phyloP scores from a whole-genome alignment of 2,329 filamentous ascomycete species.

The Pestalotiopsis sp. region DNA sequence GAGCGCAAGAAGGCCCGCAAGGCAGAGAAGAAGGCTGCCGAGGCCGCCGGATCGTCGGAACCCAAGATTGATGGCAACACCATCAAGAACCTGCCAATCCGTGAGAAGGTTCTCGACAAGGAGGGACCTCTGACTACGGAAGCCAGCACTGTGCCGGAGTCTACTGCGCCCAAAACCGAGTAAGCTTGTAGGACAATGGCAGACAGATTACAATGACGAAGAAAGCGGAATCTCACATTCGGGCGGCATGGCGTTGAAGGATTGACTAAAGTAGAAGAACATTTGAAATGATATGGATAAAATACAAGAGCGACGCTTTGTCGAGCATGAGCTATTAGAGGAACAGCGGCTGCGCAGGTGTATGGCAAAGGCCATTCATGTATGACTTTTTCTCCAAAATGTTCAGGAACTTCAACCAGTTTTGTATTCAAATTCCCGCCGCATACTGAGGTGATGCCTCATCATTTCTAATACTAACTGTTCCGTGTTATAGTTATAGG shows the following conservation, averaged over 20 bases:
- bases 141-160: conserved; percentile 18
- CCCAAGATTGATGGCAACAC: conserved; percentile 26
- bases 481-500: no score
- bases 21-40: conserved; percentile 23
- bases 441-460: no score
- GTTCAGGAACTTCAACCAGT: not conserved
- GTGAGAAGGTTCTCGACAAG: conserved; percentile 32
- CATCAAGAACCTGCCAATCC: conserved; percentile 29
- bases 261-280: not conserved
- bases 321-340: not conserved
- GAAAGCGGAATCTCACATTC: not conserved
- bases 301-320: not conserved
- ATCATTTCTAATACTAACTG: no score
- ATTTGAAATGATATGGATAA: not conserved
- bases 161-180: conserved; percentile 19
- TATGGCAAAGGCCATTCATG: not conserved
- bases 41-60: conserved; percentile 12
- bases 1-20: conserved; percentile 33
- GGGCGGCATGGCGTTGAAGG: conserved; percentile 6
- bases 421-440: not conserved
- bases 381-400: not conserved
- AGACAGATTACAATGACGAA: not conserved
- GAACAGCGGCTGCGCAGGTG: not conserved
- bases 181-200: not conserved
- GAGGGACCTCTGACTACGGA: conserved; percentile 19